These are phyloP conservation scores for Jimgerdemannia flammicorona DNA, from an alignment of 192 early-diverging fungal species.

Conservation along the genomic window DNA sequence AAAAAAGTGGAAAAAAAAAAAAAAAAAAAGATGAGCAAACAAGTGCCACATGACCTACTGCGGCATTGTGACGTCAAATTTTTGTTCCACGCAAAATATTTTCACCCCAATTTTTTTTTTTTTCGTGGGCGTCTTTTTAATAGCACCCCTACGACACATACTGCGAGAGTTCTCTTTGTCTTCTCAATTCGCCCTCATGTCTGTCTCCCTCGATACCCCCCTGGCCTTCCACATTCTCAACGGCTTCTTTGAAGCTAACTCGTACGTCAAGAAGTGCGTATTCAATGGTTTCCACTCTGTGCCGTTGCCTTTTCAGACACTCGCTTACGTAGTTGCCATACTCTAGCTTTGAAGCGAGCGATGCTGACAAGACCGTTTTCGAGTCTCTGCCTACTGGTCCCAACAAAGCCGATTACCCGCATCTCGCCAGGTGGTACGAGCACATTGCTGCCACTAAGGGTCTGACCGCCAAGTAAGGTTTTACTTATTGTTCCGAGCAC, in stretches of 20 bases:
- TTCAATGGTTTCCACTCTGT: not conserved
- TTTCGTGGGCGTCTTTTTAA: too few relatives aligned
- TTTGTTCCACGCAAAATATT: too few relatives aligned
- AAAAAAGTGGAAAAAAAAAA: too few relatives aligned
- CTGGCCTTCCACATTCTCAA: slow-evolving; percentile 34
- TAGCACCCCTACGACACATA: too few relatives aligned
- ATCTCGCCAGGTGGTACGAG: slow-evolving; percentile 94
- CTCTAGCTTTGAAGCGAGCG: slow-evolving; percentile 66
- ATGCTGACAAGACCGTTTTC: slow-evolving; percentile 88
- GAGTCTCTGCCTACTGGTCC: slow-evolving; percentile 71
- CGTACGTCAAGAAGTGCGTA: slow-evolving; percentile 26
- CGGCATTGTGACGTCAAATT: too few relatives aligned
- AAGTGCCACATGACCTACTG: too few relatives aligned
- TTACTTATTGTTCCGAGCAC: too few relatives aligned
- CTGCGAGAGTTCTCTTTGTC: too few relatives aligned
- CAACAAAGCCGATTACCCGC: slow-evolving; percentile 70
- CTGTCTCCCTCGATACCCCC: slow-evolving; percentile 32
- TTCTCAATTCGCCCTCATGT: too few relatives aligned
- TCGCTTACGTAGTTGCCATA: not conserved
- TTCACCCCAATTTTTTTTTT: too few relatives aligned
- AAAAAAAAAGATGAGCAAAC: too few relatives aligned
- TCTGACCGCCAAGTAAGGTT: slow-evolving; percentile 49
- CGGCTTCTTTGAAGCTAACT: slow-evolving; percentile 29
- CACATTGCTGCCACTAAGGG: slow-evolving; percentile 71
- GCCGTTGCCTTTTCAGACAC: slow-evolving; percentile 1